These are phyloP conservation scores for Cucurbita argyrosperma DNA, from an alignment of 306 rosid genomes.

Conservation along the genomic window DNA sequence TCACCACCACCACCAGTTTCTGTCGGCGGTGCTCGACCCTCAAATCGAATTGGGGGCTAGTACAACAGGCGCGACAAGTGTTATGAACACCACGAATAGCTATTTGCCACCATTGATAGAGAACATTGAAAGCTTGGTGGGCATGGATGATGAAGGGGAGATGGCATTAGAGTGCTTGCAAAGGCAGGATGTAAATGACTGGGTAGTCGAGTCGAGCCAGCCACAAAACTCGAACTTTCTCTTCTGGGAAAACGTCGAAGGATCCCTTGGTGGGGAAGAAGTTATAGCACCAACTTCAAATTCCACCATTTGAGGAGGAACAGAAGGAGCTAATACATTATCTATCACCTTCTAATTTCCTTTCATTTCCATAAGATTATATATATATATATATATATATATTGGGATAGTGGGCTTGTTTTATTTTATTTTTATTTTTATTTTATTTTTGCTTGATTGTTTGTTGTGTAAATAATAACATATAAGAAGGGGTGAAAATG, in stretches of 20 bases:
- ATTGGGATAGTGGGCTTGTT: not conserved
- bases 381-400: not conserved
- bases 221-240: conserved; percentile 63
- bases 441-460: not conserved
- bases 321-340: not conserved
- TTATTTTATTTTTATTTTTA: not conserved
- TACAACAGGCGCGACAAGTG: not conserved
- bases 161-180: conserved; percentile 48
- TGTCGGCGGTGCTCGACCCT: conserved; percentile 22
- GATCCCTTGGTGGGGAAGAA: conserved; percentile 25
- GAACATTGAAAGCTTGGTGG: conserved; percentile 41
- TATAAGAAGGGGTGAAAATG: not conserved
- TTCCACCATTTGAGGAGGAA: conserved; percentile 27
- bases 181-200: conserved; percentile 55
- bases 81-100: conserved; percentile 16
- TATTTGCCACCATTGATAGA: conserved; percentile 76
- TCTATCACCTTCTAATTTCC: conserved; percentile 53
- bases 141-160: conserved; percentile 42
- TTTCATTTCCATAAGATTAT: conserved; percentile 41
- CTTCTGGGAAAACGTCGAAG: conserved; percentile 73
- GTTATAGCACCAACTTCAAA: conserved; percentile 26
- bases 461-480: conserved; percentile 4
- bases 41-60: not conserved
- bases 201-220: conserved; percentile 43
- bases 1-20: conserved; percentile 33